Conservation (phyloP, 208 protist species). For the Trypanosoma cruzi region DNA sequence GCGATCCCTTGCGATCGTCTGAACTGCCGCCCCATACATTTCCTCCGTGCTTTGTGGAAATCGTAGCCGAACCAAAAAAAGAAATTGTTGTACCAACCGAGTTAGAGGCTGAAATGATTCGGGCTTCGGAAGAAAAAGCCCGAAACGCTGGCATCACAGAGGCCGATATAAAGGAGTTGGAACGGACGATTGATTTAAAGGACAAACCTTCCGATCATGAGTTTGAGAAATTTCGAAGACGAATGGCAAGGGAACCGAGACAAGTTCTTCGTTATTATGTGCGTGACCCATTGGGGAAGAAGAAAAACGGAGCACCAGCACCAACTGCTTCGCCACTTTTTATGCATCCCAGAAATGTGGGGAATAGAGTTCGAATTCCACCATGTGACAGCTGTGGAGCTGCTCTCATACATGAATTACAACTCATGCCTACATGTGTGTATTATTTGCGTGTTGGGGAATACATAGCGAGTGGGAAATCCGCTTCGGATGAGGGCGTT, state of each 20-base stretch:
- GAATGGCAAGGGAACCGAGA: conserved; percentile 56
- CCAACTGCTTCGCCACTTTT: conserved; percentile 49
- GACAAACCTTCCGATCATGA: conserved; percentile 71
- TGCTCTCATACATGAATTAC: conserved; percentile 70
- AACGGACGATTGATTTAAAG: conserved; percentile 65
- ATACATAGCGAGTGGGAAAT: conserved; percentile 29
- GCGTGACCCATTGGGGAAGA: conserved; percentile 4
- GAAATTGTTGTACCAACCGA: conserved; percentile 57
- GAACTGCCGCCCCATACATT: conserved; percentile 49
- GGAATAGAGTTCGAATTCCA: conserved; percentile 43
- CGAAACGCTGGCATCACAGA: conserved; percentile 36
- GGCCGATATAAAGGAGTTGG: conserved; percentile 67
- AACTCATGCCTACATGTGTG: conserved; percentile 79
- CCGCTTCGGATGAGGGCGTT: conserved; percentile 55
- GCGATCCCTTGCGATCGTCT: conserved; percentile 35
- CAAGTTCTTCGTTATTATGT: conserved; percentile 85
- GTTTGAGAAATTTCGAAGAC: conserved; percentile 79
- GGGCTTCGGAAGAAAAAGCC: conserved; percentile 53
- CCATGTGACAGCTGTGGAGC: conserved; percentile 64
- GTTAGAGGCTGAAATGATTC: conserved; percentile 66
- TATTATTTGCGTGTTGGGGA: conserved; percentile 69
- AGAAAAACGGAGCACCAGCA: background rate
- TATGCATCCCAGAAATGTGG: conserved; percentile 73
- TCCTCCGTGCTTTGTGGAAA: conserved; percentile 68
- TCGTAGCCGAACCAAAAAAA: conserved; percentile 69